These are phyloP conservation scores for Rhododendron simsii DNA, from an alignment of 148 eudicot genomes.

Conservation along the genomic window DNA sequence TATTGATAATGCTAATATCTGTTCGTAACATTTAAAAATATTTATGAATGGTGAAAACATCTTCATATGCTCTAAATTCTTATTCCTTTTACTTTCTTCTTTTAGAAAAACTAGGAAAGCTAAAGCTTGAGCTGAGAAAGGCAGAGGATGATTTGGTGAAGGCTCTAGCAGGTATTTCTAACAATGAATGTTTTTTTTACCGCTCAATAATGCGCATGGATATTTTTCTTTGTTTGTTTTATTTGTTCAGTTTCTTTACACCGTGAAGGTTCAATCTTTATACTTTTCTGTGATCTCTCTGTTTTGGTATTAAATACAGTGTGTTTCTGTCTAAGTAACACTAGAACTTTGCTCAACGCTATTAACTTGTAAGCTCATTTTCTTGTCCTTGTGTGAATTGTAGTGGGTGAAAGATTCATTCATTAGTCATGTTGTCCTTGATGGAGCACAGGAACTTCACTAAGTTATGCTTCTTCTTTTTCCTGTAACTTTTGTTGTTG, in stretches of 20 bases:
- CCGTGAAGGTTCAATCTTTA: not conserved
- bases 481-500: not conserved
- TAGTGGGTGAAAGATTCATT: not conserved
- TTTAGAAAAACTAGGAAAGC: slow-evolving; percentile 56
- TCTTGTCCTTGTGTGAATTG: not conserved
- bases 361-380: not conserved
- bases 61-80: not conserved
- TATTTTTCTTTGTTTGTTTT: not conserved
- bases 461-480: slow-evolving; percentile 3
- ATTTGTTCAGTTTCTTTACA: not conserved
- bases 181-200: not conserved
- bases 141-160: slow-evolving; percentile 71
- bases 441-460: not conserved
- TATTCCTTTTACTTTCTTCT: not conserved
- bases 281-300: not conserved
- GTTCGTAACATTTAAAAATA: not conserved
- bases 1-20: not conserved
- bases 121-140: slow-evolving; percentile 68
- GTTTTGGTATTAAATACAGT: not conserved
- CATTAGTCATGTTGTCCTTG: not conserved
- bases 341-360: not conserved
- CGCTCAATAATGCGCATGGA: not conserved
- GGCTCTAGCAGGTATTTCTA: slow-evolving; percentile 65
- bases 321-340: not conserved
- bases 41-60: not conserved